Evolutionary conservation across 306 rosid genomes (phyloP).

Genomic region (Dryas alaskensis): DNA sequence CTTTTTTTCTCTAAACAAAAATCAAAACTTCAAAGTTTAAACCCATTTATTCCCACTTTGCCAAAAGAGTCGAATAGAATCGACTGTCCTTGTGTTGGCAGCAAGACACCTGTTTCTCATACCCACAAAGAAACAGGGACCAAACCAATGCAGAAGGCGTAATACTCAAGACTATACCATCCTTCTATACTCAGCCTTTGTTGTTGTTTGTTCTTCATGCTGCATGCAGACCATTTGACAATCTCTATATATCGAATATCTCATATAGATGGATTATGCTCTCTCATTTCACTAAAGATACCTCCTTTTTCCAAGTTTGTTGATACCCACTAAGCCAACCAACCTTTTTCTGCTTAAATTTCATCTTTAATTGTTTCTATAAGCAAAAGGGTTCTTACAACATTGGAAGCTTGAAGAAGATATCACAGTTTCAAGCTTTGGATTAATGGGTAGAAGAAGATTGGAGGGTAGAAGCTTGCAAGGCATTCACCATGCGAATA

Average conservation of each 20-base stretch:
- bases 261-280: neutral
- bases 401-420: constrained; percentile 11
- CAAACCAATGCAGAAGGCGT: neutral
- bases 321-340: constrained; percentile 5
- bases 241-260: constrained; percentile 6
- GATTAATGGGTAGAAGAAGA: constrained; percentile 36
- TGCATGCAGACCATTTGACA: neutral
- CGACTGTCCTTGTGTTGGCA: neutral
- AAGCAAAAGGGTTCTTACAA: neutral
- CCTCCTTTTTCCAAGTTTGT: constrained; percentile 2
- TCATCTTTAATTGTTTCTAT: neutral
- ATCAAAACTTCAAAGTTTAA: no score
- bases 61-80: neutral
- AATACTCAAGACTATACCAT: neutral
- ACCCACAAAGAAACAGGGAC: neutral
- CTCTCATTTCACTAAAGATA: constrained; percentile 11
- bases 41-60: neutral
- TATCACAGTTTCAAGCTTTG: constrained; percentile 6
- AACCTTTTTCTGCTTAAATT: constrained; percentile 7
- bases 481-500: constrained; percentile 23
- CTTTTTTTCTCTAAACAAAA: no score
- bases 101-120: neutral
- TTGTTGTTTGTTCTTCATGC: no score
- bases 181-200: no score
- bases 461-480: constrained; percentile 16